A percentile compares a stretch with the other conserved stretches of the same genome.
Conservation (phyloP, 129 eudicot species). For the Silybum marianum region DNA sequence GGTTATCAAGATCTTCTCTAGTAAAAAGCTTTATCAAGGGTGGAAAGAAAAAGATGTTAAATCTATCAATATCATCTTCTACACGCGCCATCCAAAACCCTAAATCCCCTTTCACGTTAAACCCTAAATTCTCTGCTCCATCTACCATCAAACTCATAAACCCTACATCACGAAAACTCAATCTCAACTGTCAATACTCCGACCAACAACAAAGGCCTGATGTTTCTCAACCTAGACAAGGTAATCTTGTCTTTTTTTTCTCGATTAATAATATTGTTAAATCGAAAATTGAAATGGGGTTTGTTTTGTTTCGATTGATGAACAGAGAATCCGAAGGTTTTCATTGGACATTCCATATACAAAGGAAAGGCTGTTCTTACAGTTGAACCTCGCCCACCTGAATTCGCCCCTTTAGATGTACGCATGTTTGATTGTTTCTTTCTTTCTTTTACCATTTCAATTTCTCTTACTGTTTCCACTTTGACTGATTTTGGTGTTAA, state of each 20-base stretch:
- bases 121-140: slow-evolving; percentile 15
- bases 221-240: slow-evolving; percentile 25
- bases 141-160: slow-evolving; percentile 17
- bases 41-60: slow-evolving; percentile 34
- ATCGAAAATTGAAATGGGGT: slow-evolving; percentile 14
- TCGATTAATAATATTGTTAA: too few relatives aligned
- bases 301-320: slow-evolving; percentile 30
- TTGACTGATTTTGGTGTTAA: neutral
- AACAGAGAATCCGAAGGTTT: slow-evolving; percentile 58
- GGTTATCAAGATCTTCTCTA: neutral
- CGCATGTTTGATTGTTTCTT: slow-evolving; percentile 15
- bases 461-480: neutral
- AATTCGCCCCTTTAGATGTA: slow-evolving; percentile 77
- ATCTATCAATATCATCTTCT: slow-evolving; percentile 35
- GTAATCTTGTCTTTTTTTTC: neutral
- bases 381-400: slow-evolving; percentile 83
- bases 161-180: slow-evolving; percentile 14
- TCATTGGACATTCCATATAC: slow-evolving; percentile 73
- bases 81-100: slow-evolving; percentile 49
- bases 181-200: slow-evolving; percentile 39
- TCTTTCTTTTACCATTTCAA: neutral
- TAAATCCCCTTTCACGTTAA: slow-evolving; percentile 30
- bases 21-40: neutral
- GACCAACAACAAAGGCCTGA: slow-evolving; percentile 38
- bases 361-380: slow-evolving; percentile 91